Evolutionary conservation across 2,329 filamentous ascomycete genomes (phyloP), one percentile per base, ranked within the genome.

Genomic region (Colletotrichum chlorophyti): DNA sequence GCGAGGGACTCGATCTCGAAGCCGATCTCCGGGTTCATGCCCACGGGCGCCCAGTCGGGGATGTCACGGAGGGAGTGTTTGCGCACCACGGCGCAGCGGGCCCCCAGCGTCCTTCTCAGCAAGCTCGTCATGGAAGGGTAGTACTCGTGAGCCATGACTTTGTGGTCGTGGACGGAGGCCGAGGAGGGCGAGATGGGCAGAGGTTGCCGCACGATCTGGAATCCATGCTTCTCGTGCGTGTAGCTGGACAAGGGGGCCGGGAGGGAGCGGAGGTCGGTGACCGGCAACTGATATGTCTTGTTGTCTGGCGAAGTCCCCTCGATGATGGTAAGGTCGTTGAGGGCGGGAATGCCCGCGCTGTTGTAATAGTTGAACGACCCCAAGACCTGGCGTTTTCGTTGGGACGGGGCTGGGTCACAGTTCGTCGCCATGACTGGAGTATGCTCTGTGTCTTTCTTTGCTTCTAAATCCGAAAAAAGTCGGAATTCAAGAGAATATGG

Each of bases 21-120:
- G 5, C 46, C 46, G 23, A 51, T 19, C 11, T 51, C 46, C 12
- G 53, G 53, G 12, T 57, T 51, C 53, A 57, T 55, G 9, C 43
- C 52, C 8, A 55, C 24, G 1, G 27, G 14, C 10, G 19, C 29
- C 52, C 52, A 54, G 24, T 19, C 23, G 9, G 52, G 42, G 5
- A 54, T 54, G 9, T 54, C 52, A 4, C 52, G 52, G 10, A 54
- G 26, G 19, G 52, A 54, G 21, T 54, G 43, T 14, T 54, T 54
- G 12, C 52, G 52, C 4, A 54, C 52, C 8, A 49, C 26, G n/a
- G 32, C 43, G 35, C 26, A 49, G 8, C 43, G 45, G 2, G 27
- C 52, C 5, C 43, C 52, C 19, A 55, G 43, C 1, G 34, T 34
- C 14, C 21, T 27, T 21, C 26, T 55, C 26, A 50, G 11, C 9